Percentiles rank a stretch among this genome's conserved stretches.
phyloP scores from a whole-genome alignment of 2,329 filamentous ascomycete species.

The Knufia petricola region DNA sequence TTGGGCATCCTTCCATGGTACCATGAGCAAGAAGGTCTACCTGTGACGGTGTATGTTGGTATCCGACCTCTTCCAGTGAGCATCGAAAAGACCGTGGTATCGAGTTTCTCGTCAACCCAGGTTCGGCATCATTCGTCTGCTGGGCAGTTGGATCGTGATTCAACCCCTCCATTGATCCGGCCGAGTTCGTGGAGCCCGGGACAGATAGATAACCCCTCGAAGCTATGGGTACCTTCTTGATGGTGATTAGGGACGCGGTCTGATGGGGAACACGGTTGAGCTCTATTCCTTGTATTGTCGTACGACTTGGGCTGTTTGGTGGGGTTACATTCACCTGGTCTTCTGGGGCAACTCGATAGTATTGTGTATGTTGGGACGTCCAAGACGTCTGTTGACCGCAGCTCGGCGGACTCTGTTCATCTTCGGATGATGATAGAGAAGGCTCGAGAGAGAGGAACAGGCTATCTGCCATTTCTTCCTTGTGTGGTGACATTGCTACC shows the following conservation, averaged over 20 bases:
- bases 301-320: background rate
- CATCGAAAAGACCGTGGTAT: background rate
- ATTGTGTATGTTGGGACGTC: background rate
- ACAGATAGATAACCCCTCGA: background rate
- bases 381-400: slow-evolving; percentile 2
- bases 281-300: background rate
- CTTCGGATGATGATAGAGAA: background rate
- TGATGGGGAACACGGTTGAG: background rate
- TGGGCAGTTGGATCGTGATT: slow-evolving; percentile 7
- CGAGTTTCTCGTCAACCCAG: too few species aligned
- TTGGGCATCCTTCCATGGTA: slow-evolving; percentile 24
- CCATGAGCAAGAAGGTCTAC: slow-evolving; percentile 1
- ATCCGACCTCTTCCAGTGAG: background rate
- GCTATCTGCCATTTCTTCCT: background rate
- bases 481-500: background rate
- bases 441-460: background rate
- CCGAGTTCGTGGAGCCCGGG: background rate
- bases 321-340: background rate
- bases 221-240: background rate
- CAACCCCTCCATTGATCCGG: background rate
- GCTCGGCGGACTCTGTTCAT: background rate
- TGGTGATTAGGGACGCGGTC: background rate
- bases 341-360: background rate
- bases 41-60: slow-evolving; percentile 1
- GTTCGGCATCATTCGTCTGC: background rate